phyloP scores from a whole-genome alignment of 257 asterid genomes.

The Penstemon eatonii region DNA sequence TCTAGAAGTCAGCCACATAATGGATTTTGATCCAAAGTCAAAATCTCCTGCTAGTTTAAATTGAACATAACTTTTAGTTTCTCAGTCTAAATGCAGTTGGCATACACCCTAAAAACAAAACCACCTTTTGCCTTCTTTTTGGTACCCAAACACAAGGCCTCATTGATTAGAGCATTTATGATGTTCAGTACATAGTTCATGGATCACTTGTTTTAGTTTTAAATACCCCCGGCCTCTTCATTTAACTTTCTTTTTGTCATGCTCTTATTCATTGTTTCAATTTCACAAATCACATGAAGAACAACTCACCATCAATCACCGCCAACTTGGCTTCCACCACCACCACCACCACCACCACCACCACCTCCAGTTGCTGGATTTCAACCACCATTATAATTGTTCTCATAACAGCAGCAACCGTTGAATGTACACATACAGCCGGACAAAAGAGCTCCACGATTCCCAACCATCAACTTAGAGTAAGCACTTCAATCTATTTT shows the following conservation, averaged over 20 bases:
- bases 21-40: too few relatives aligned
- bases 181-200: constrained; percentile 34
- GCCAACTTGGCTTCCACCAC: not conserved
- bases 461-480: not conserved
- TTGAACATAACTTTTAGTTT: not conserved
- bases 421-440: constrained; percentile 9
- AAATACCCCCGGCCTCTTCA: constrained; percentile 25
- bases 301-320: constrained; percentile 21
- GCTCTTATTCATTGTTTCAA: constrained; percentile 20
- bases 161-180: constrained; percentile 38
- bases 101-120: constrained; percentile 16
- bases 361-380: constrained; percentile 12
- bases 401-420: constrained; percentile 18
- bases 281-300: constrained; percentile 32
- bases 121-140: constrained; percentile 3
- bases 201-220: constrained; percentile 45
- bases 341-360: not conserved
- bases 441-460: not conserved
- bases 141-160: constrained; percentile 24
- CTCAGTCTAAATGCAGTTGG: constrained; percentile 20
- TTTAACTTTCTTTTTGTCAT: constrained; percentile 20
- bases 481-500: not conserved
- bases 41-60: too few relatives aligned
- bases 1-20: too few relatives aligned
- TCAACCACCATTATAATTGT: constrained; percentile 4